Base-by-base conservation (phyloP, 257 asterid species). In the Plantago major region DNA sequence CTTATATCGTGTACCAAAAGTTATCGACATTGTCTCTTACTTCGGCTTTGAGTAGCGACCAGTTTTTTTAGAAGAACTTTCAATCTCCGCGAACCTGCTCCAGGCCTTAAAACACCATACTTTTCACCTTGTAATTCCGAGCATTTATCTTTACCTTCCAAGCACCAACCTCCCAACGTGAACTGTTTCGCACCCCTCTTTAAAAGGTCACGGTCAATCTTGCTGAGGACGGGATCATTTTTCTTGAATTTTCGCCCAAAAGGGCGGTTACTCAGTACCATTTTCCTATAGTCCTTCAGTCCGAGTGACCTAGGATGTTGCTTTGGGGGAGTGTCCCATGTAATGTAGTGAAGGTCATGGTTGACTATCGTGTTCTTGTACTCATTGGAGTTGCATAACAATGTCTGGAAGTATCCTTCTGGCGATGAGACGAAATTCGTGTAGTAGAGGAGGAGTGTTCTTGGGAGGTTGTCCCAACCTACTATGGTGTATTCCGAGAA, bases 361-460 rank as follows among this genome's bases (percentile, higher is more conserved):
- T 84, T 87, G 14, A 87, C 67, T 11, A 88, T 80, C 3, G 66
- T 87, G 88, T 79, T 87, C 63, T 71, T 87, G 80, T 78, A 87
- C 19, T 71, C 71, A 5, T 79, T 62, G 1, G 96, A 90, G 76
- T 87, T 90, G 83, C 97, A 90, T 6, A 80, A 14, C 5, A 82
- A 68, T 17, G 97, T 90, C 63, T 90, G 97, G 70, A 90, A 90
- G 65, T 87, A 90, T 42, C 86, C 87, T 58, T 90, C 97, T 0
- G 97, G 97, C 0, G 97, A 84, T 3, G 97, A 90, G 28, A 90
- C 95, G 37, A 90, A 87, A 68, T 90, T 90, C 1, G 96, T 79
- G 82, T 87, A 87, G 81, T 90, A 90, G 49, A 90, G 90, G 46
- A 90, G 97, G 46, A 90, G 92, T 42, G 82, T 83, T 71, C 97